Evolutionary conservation across 2,329 filamentous ascomycete species (phyloP).

Genomic region (Fusarium torulosum): DNA sequence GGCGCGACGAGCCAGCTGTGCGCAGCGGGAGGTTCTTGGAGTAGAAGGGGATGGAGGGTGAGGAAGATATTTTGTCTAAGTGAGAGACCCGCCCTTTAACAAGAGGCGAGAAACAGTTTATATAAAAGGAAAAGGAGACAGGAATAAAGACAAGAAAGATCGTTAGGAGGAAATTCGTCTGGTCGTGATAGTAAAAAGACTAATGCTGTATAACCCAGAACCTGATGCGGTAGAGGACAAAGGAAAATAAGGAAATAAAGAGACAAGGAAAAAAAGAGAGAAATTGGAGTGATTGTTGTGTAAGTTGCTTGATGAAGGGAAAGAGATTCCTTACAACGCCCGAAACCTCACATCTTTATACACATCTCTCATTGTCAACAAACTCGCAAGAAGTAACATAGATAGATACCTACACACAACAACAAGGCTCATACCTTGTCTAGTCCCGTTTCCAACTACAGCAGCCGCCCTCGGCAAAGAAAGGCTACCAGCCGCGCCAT

Average conservation of each 20-base stretch:
- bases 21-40: constrained; percentile 57
- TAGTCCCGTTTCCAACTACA: constrained; percentile 45
- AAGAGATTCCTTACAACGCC: constrained; percentile 18
- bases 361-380: constrained; percentile 26
- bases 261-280: constrained; percentile 43
- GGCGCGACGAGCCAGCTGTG: constrained; percentile 56
- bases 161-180: constrained; percentile 24
- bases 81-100: constrained; percentile 36
- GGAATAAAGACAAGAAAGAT: constrained; percentile 15
- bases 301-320: constrained; percentile 43
- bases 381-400: constrained; percentile 7
- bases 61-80: constrained; percentile 52
- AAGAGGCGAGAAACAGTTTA: constrained; percentile 36
- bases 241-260: constrained; percentile 46
- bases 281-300: constrained; percentile 38
- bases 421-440: constrained; percentile 31
- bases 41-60: constrained; percentile 56
- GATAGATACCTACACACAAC: not conserved
- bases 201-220: constrained; percentile 37
- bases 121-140: constrained; percentile 4
- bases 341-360: constrained; percentile 45
- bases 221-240: constrained; percentile 42
- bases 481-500: constrained; percentile 34
- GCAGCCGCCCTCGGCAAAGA: constrained; percentile 36
- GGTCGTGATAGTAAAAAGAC: constrained; percentile 31